These are phyloP conservation scores for Candida alai DNA, from an alignment of 805 yeast species.

Conservation along the genomic window DNA sequence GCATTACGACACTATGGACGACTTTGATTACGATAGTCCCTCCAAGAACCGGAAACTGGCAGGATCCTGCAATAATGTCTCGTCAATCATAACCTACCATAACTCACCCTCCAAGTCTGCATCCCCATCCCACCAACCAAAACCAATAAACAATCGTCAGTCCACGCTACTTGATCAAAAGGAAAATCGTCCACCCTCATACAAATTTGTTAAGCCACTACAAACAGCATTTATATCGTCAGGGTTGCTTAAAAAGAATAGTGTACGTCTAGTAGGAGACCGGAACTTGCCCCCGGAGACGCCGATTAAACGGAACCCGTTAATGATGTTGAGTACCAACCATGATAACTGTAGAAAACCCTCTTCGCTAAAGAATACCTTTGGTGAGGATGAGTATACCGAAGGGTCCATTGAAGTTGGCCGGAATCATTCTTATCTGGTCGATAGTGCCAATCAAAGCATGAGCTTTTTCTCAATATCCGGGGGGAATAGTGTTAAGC, in stretches of 20 bases:
- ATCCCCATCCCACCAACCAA: not conserved
- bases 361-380: not conserved
- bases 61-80: conserved; percentile 13
- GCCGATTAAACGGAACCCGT: conserved; percentile 41
- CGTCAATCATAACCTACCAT: conserved; percentile 22
- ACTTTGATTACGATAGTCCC: conserved; percentile 28
- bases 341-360: not conserved
- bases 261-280: conserved; percentile 12
- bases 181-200: conserved; percentile 38
- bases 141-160: not conserved
- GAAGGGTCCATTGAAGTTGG: conserved; percentile 41
- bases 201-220: conserved; percentile 73
- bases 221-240: conserved; percentile 79
- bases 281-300: conserved; percentile 41
- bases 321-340: conserved; percentile 28
- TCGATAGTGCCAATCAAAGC: conserved; percentile 22
- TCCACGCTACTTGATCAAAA: conserved; percentile 24
- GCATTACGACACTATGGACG: conserved; percentile 20
- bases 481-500: conserved; percentile 5
- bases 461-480: conserved; percentile 29
- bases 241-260: conserved; percentile 59
- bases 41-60: conserved; percentile 25
- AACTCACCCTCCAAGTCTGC: not conserved
- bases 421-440: conserved; percentile 23
- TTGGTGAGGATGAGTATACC: conserved; percentile 3